Evolutionary conservation across 495 filamentous ascomycete genomes (phyloP).

Genomic region (Aspergillus cavernicola): DNA sequence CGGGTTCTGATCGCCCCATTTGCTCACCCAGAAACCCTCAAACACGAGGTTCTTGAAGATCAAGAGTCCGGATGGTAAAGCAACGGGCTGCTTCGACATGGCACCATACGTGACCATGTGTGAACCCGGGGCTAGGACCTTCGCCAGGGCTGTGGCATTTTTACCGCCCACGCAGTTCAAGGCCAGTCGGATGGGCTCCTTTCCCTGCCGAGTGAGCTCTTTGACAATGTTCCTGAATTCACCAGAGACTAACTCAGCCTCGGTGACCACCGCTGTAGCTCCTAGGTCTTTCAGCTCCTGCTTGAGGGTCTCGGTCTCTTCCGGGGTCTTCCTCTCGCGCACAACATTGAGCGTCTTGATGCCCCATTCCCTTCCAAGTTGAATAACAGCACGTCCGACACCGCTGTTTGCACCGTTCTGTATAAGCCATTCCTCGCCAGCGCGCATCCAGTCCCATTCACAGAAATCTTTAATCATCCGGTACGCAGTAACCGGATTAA

Average conservation of each 20-base stretch:
- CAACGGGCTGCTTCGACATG: slow-evolving; percentile 83
- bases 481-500: slow-evolving; percentile 93
- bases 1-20: slow-evolving; percentile 76
- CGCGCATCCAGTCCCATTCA: slow-evolving; percentile 48
- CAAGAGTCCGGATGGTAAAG: slow-evolving; percentile 69
- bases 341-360: slow-evolving; percentile 84
- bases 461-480: slow-evolving; percentile 87
- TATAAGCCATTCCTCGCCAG: slow-evolving; percentile 72
- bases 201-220: slow-evolving; percentile 64
- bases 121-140: slow-evolving; percentile 58
- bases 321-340: slow-evolving; percentile 57
- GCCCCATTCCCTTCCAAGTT: slow-evolving; percentile 79
- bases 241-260: slow-evolving; percentile 65
- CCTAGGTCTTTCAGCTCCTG: slow-evolving; percentile 65
- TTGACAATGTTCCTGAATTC: slow-evolving; percentile 61
- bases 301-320: slow-evolving; percentile 64
- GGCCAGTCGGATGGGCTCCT: slow-evolving; percentile 67
- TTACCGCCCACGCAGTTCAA: slow-evolving; percentile 97
- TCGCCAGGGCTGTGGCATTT: slow-evolving; percentile 67
- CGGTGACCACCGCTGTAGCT: slow-evolving; percentile 79
- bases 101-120: slow-evolving; percentile 92
- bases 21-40: slow-evolving; percentile 91
- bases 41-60: slow-evolving; percentile 90
- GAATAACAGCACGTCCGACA: slow-evolving; percentile 84
- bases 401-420: slow-evolving; percentile 96